phyloP scores from a whole-genome alignment of 2,329 filamentous ascomycete species.

The Diaporthe sp. region DNA sequence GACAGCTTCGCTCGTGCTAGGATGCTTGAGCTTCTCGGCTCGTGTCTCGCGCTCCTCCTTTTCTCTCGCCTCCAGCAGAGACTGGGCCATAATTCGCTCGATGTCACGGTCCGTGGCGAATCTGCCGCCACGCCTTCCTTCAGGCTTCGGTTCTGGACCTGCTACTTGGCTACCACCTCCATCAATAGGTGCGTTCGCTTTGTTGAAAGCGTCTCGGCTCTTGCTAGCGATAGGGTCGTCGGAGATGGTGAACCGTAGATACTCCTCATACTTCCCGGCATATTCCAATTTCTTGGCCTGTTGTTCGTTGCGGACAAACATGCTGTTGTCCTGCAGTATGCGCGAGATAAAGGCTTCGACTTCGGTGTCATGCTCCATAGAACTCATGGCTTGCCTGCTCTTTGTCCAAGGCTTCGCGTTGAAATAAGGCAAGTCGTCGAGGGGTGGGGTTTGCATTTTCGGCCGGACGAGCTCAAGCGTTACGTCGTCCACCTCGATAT shows the following conservation, averaged over 20 bases:
- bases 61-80: constrained; percentile 79
- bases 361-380: constrained; percentile 55
- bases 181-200: constrained; percentile 51
- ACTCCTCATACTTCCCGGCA: constrained; percentile 62
- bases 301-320: constrained; percentile 56
- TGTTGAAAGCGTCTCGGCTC: constrained; percentile 68
- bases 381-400: constrained; percentile 60
- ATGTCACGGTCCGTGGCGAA: constrained; percentile 82
- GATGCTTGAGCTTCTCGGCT: constrained; percentile 75
- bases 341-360: constrained; percentile 62
- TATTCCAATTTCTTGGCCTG: constrained; percentile 58
- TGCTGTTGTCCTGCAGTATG: constrained; percentile 59
- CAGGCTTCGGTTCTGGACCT: constrained; percentile 66
- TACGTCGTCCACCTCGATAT: constrained; percentile 67
- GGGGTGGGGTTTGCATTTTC: constrained; percentile 67
- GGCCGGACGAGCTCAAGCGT: constrained; percentile 64
- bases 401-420: constrained; percentile 62
- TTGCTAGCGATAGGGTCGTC: constrained; percentile 68
- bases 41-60: constrained; percentile 75
- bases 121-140: constrained; percentile 67
- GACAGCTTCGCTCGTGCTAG: constrained; percentile 75
- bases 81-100: constrained; percentile 79
- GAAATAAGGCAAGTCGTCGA: constrained; percentile 67
- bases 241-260: constrained; percentile 70
- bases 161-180: constrained; percentile 47